Evolutionary conservation across 345 rosid species (phyloP).

Genomic region (Boechera retrofracta): DNA sequence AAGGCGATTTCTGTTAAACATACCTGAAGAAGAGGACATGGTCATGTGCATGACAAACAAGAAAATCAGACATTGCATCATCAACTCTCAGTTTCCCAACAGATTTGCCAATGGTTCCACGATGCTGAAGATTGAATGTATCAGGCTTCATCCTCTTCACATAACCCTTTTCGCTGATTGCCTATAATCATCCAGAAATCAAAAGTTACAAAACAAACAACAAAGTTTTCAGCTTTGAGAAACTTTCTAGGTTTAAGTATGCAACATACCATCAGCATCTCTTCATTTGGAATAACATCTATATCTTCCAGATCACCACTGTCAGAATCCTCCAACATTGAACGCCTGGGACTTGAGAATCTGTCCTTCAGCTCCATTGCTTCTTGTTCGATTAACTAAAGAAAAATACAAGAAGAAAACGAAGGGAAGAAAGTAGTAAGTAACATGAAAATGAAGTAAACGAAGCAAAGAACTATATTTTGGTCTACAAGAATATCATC

Average conservation of each 20-base stretch:
- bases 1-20: neutral
- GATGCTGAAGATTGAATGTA: conserved; percentile 91
- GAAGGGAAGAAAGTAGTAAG: conserved; percentile 4
- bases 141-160: conserved; percentile 89
- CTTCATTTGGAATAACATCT: conserved; percentile 94
- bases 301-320: conserved; percentile 87
- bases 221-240: conserved; percentile 8
- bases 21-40: conserved; percentile 94
- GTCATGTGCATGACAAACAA: conserved; percentile 93
- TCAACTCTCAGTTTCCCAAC: conserved; percentile 88
- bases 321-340: conserved; percentile 78
- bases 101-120: conserved; percentile 97
- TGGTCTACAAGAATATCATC: conserved; percentile 17
- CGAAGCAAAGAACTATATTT: conserved; percentile 6
- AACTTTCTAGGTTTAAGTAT: conserved; percentile 25
- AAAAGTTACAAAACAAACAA: conserved; percentile 22
- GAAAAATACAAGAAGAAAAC: conserved; percentile 19
- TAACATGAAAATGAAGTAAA: conserved; percentile 14
- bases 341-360: conserved; percentile 78
- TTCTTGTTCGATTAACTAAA: conserved; percentile 84
- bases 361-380: conserved; percentile 80
- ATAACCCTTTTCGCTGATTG: conserved; percentile 94
- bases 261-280: conserved; percentile 77
- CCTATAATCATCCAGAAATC: conserved; percentile 57
- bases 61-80: conserved; percentile 94